Evolutionary conservation across 2,329 filamentous ascomycete genomes (phyloP), one percentile per base, ranked within the genome.

Genomic region (Colletotrichum horii): DNA sequence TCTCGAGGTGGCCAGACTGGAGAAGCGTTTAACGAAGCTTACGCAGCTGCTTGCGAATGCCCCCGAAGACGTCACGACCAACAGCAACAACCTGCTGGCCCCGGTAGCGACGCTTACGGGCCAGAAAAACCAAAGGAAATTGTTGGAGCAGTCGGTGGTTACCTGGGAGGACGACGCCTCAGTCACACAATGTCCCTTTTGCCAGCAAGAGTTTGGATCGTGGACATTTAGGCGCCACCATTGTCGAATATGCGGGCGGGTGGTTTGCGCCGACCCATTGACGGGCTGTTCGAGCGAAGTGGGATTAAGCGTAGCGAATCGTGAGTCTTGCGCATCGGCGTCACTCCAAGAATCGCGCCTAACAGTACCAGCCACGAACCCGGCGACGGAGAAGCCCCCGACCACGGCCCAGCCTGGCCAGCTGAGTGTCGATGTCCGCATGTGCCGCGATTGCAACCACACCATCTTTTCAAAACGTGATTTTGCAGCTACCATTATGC

Each of bases 151-250:
- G 82, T 96, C 94, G 0, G 91, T 99, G 9, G 96, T 99, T 19
- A 94, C 94, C 0, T 99, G 97, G 97, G 95, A 99, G 83, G 96
- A 98, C 68, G 97, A 99, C 83, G 89, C 93, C 0, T 91, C 89
- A 36, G 96, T 99, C 8, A 77, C 89, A 3, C 93, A 93, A 78
- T 99, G 97, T 82, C 97, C 97, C 0, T 98, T 98, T 81, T 99
- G 97, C 80, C 95, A 98, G 81, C 97, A 99, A 80, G 95, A 98
- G 72, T 99, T 99, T 83, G 94, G 95, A 1, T 94, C 93, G 16
- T 98, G 98, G 90, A 94, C 95, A 2, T 98, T 98, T 81, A 92
- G 97, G 80, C 89, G 97, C 79, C 97, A 98, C 83, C 97, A 99
- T 84, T 99, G 97, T 84, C 92, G 97, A 70, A 93, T 98, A 84